Evolutionary conservation across 176 grass and related monocot genomes (phyloP).

Genomic region (Panicum miliaceum): DNA sequence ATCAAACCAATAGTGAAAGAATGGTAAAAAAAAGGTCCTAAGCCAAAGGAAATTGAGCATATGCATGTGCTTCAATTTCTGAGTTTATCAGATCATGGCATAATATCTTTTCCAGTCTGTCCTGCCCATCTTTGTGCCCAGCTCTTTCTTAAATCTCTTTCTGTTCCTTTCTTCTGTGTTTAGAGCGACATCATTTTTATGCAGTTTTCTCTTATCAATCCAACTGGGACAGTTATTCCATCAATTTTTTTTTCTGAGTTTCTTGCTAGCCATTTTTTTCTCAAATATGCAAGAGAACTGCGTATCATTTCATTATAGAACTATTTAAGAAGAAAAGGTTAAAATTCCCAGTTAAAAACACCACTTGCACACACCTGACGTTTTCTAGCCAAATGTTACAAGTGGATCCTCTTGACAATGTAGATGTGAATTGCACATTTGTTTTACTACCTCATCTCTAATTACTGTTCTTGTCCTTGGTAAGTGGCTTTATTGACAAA

Average conservation of each 20-base stretch:
- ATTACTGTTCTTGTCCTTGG: slow-evolving; percentile 1
- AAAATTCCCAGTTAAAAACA: too few species aligned
- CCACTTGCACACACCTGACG: too few species aligned
- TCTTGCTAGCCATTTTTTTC: neutral
- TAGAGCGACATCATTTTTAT: neutral
- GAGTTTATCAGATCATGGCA: neutral
- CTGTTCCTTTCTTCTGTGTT: neutral
- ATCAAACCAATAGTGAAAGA: too few species aligned
- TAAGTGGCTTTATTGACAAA: slow-evolving; percentile 27
- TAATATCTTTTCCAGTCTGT: neutral
- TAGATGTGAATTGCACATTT: slow-evolving; percentile 31
- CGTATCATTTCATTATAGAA: too few species aligned
- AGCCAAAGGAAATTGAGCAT: neutral
- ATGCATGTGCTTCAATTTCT: neutral
- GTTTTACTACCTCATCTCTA: neutral
- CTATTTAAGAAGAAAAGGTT: too few species aligned
- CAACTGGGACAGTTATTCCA: neutral
- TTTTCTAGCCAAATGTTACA: neutral
- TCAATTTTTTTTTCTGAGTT: neutral
- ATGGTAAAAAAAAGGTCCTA: too few species aligned
- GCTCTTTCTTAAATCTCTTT: slow-evolving; percentile 12
- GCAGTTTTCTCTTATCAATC: neutral
- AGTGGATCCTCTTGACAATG: slow-evolving; percentile 16
- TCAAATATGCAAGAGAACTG: too few species aligned
- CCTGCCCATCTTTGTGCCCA: slow-evolving; percentile 4